Evolutionary conservation across 805 yeast species (phyloP).

Genomic region (Saturnispora ahearnii): DNA sequence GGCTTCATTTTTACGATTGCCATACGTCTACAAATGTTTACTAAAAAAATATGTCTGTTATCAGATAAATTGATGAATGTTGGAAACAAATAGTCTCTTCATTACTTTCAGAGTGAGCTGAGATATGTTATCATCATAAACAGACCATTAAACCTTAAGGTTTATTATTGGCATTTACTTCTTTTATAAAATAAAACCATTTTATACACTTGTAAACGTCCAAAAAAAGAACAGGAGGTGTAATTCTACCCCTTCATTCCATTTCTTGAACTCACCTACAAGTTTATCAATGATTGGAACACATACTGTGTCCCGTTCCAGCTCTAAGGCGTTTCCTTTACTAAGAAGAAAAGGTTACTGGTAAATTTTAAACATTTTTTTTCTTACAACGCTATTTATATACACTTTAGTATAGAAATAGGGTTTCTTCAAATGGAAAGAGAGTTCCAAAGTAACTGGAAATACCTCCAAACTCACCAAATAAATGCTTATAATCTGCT

Average conservation of each 20-base stretch:
- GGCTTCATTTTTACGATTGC: neutral
- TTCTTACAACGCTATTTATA: neutral
- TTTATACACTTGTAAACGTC: neutral
- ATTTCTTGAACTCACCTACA: neutral
- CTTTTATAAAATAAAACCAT: too few species aligned
- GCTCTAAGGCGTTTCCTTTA: neutral
- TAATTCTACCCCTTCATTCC: neutral
- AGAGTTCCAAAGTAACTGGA: neutral
- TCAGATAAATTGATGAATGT: conserved; percentile 38
- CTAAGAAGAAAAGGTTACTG: neutral
- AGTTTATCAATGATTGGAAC: neutral
- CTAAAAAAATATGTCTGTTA: neutral
- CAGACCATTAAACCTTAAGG: conserved; percentile 3
- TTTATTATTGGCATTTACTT: neutral
- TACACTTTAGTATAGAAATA: neutral
- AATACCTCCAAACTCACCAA: neutral
- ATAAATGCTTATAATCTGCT: conserved; percentile 13
- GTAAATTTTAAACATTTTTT: neutral
- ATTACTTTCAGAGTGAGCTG: conserved; percentile 52
- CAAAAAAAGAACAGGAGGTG: neutral
- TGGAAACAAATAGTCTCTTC: conserved; percentile 40
- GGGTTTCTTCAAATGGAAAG: neutral
- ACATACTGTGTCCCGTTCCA: too few species aligned
- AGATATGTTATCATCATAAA: conserved; percentile 43
- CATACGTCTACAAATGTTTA: neutral